Base-by-base conservation (phyloP, 805 yeast species). In the Hanseniaspora taiwanica region DNA sequence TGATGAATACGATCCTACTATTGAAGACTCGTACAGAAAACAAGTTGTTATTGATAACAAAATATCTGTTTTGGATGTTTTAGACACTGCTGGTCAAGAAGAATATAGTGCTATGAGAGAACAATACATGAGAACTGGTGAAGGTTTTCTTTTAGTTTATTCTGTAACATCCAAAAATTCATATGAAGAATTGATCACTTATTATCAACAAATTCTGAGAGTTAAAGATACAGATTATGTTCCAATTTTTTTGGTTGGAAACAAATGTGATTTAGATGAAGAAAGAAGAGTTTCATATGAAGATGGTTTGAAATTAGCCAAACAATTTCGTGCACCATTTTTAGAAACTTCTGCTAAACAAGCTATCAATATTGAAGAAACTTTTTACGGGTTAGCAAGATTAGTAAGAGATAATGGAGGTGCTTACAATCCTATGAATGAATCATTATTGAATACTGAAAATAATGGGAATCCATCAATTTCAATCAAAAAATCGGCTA, bases 11-110 rank as follows among this genome's bases (percentile, higher is more conserved):
- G 98, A 91, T 63, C 98, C 98, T 8, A 91, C 98, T 9, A 91
- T 91, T 55, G 98, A 91, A 63, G 91, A 81, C 54, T 78, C 87
- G 1, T 82, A 81, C 60, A 72, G 96, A 50, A 91, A 91, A 56
- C 89, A 82, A 53, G 81, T 91, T 53, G 76, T 74, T 21, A 76
- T 91, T 31, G 94, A 87, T 57, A 76, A 74, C 44, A 83, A 79
- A 55, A 81, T 76, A 27, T 78, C 83, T 1, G 68, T 82, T 19
- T 63, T 81, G 46, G 98, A 91, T 59, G 86, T 91, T 33, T 72
- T 91, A 54, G 98, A 91, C 61, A 91, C 98, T 17, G 98, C 98
- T 2, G 98, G 98, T 33, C 96, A 87, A 67, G 97, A 89, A 61
- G 96, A 87, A 62, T 87, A 87, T 60, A 75, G 85, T 41, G 94